Conservation (phyloP, 129 eudicot species). For the Lactuca sativa region DNA sequence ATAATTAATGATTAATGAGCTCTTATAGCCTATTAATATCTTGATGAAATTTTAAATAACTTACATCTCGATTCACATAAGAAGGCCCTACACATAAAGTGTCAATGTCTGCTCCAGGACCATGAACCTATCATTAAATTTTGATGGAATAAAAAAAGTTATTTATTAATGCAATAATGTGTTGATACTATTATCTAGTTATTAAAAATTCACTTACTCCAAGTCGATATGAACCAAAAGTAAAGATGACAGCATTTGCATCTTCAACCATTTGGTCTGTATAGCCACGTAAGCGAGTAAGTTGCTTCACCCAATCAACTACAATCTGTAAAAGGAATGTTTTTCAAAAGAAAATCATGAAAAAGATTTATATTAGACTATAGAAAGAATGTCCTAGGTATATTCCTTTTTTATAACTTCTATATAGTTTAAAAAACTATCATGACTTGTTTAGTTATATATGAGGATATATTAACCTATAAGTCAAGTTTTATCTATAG, state of each 20-base stretch:
- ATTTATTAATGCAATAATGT: not conserved
- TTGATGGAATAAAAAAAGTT: not conserved
- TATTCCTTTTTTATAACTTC: no score
- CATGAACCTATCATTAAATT: conserved; percentile 66
- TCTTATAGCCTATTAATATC: not conserved
- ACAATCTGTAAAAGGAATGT: conserved; percentile 38
- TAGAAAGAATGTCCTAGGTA: no score
- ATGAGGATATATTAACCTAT: no score
- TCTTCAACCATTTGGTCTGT: conserved; percentile 79
- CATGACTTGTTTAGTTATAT: no score
- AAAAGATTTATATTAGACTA: no score
- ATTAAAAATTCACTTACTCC: conserved; percentile 50
- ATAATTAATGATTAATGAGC: no score
- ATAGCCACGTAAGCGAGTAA: conserved; percentile 71
- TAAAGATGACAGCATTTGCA: conserved; percentile 72
- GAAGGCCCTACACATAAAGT: conserved; percentile 88
- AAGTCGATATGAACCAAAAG: conserved; percentile 80
- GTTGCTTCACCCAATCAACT: conserved; percentile 76
- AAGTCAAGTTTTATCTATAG: no score
- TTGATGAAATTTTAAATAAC: not conserved
- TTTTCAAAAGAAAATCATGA: not conserved
- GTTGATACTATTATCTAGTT: no score
- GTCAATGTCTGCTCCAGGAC: conserved; percentile 96
- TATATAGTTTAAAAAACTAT: no score
- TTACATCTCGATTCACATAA: conserved; percentile 84